These are phyloP conservation scores for Quercus wislizeni DNA, from an alignment of 306 rosid species.

Conservation along the genomic window DNA sequence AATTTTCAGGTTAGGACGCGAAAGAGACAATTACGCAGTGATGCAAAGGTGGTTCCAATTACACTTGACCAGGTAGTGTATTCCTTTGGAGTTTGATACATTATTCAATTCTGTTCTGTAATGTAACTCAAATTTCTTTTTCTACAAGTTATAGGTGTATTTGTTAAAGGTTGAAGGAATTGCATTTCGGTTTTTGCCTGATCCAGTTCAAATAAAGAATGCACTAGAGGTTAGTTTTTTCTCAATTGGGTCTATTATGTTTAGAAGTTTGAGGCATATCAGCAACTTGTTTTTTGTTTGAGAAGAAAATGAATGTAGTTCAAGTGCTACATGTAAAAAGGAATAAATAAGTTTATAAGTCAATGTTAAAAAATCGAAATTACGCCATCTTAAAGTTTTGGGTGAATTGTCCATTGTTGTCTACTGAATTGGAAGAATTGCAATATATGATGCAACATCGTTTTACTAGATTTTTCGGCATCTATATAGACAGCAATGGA, in stretches of 20 bases:
- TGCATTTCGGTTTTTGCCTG: constrained; percentile 93
- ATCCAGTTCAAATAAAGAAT: constrained; percentile 87
- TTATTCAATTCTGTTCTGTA: not conserved
- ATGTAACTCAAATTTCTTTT: not conserved
- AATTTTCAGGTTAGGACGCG: constrained; percentile 66
- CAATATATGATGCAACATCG: too few relatives aligned
- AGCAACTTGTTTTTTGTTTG: too few relatives aligned
- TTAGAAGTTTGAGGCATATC: too few relatives aligned
- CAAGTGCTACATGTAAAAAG: too few relatives aligned
- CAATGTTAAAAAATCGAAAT: too few relatives aligned
- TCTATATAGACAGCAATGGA: too few relatives aligned
- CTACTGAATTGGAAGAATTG: too few relatives aligned
- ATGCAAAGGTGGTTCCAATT: constrained; percentile 80
- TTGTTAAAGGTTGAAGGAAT: constrained; percentile 99
- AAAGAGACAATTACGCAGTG: constrained; percentile 59
- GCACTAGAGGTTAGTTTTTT: constrained; percentile 75
- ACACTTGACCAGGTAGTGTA: constrained; percentile 82
- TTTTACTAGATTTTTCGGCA: too few relatives aligned
- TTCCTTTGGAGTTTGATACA: not conserved
- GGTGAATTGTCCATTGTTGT: too few relatives aligned
- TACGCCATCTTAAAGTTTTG: too few relatives aligned
- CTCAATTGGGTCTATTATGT: not conserved
- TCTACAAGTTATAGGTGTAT: constrained; percentile 53
- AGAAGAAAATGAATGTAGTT: too few relatives aligned
- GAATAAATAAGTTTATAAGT: too few relatives aligned